Conservation (phyloP, 164 flowering plant species). For the Malania oleifera region DNA sequence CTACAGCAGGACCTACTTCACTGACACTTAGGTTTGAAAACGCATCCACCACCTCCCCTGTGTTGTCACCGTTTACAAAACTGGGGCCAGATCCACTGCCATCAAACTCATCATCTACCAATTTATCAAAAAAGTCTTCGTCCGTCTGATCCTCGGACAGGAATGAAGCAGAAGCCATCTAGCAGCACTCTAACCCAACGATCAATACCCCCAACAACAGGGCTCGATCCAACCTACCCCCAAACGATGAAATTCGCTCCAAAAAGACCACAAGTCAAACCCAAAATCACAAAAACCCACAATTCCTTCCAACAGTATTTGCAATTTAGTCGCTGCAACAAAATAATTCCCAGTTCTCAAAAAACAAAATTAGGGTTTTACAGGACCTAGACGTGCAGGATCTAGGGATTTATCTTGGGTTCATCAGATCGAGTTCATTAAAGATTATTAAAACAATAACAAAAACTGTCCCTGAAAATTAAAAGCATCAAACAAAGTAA, state of each 20-base stretch:
- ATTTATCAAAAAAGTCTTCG: slow-evolving; percentile 51
- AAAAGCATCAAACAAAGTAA: background rate
- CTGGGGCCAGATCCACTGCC: slow-evolving; percentile 11
- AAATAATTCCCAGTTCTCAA: background rate
- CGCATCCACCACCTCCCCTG: slow-evolving; percentile 27
- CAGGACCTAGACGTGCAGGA: background rate
- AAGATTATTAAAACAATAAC: background rate
- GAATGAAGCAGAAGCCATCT: slow-evolving; percentile 42
- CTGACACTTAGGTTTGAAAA: slow-evolving; percentile 22
- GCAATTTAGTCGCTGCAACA: slow-evolving; percentile 1
- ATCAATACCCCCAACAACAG: background rate
- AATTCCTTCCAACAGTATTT: background rate
- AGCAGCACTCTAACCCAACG: background rate
- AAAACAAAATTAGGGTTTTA: slow-evolving; percentile 4
- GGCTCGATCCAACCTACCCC: background rate
- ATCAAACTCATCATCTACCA: slow-evolving; percentile 39
- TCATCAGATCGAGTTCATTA: background rate
- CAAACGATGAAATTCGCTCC: too few species aligned
- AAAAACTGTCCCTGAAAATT: background rate
- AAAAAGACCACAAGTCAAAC: too few species aligned
- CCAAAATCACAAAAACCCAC: background rate
- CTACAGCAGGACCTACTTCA: slow-evolving; percentile 11
- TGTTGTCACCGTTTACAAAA: slow-evolving; percentile 15
- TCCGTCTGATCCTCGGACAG: slow-evolving; percentile 54
- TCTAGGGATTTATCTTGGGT: background rate